These are phyloP conservation scores for Cyclostephanos invisitatus DNA, from an alignment of 108 stramenopile species.

Conservation along the genomic window DNA sequence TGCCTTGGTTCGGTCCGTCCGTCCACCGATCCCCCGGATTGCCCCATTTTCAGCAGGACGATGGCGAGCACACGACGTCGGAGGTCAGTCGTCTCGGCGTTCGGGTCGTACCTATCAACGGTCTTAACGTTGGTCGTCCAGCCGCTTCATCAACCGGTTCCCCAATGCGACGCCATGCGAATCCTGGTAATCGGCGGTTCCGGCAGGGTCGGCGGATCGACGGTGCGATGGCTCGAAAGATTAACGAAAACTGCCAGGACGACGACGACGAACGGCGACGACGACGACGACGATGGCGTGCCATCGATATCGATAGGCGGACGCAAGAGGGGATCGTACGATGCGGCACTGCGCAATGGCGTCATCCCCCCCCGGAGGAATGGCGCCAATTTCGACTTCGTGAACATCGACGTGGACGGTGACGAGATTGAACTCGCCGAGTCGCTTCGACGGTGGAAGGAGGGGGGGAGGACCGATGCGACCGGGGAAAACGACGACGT, in stretches of 20 bases:
- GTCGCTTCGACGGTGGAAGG: slow-evolving; percentile 9
- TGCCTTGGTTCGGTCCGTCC: too few species aligned
- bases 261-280: too few species aligned
- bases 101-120: too few species aligned
- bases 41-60: too few species aligned
- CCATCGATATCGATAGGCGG: slow-evolving; percentile 15
- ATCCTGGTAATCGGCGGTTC: slow-evolving; percentile 80
- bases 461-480: background rate
- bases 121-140: too few species aligned
- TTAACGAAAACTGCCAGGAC: background rate
- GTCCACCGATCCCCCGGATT: too few species aligned
- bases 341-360: slow-evolving; percentile 7
- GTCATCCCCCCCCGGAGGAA: slow-evolving; percentile 28
- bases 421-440: background rate
- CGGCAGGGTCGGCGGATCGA: slow-evolving; percentile 82
- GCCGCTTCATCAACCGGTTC: too few species aligned
- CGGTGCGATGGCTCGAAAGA: slow-evolving; percentile 39
- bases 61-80: too few species aligned
- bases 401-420: slow-evolving; percentile 24
- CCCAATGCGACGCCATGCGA: slow-evolving; percentile 12
- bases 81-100: too few species aligned
- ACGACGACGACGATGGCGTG: background rate
- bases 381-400: slow-evolving; percentile 18
- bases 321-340: slow-evolving; percentile 17
- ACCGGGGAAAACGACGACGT: background rate